Conservation (phyloP, 2,329 filamentous ascomycete species). For the Aspergillus thermomutatus region DNA sequence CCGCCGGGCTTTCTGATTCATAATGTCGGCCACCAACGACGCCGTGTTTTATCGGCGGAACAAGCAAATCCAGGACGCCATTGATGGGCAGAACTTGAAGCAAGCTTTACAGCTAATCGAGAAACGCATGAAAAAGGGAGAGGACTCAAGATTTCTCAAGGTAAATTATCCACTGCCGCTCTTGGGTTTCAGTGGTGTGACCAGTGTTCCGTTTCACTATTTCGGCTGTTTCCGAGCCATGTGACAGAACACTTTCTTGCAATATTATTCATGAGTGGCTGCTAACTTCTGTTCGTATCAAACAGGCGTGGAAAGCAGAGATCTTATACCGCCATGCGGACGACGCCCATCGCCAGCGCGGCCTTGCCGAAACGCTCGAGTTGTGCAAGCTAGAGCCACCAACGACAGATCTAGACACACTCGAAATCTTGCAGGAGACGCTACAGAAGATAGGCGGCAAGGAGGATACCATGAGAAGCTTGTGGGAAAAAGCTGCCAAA, state of each 20-base stretch:
- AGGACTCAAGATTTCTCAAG: conserved; percentile 42
- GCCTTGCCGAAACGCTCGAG: conserved; percentile 41
- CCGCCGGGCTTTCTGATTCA: conserved; percentile 1
- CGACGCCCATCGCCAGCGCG: conserved; percentile 40
- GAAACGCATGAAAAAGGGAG: conserved; percentile 55
- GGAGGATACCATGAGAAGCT: conserved; percentile 29
- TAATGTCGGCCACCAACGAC: conserved; percentile 29
- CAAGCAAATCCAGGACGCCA: conserved; percentile 49
- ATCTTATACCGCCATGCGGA: conserved; percentile 42
- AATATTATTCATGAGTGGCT: background rate
- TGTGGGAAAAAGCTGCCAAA: conserved; percentile 49
- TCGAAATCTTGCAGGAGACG: conserved; percentile 42
- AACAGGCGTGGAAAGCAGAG: conserved; percentile 44
- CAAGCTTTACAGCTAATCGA: conserved; percentile 49
- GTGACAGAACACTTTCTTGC: background rate
- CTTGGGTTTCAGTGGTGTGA: background rate
- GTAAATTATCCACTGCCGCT: conserved; percentile 19
- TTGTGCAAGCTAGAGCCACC: conserved; percentile 42
- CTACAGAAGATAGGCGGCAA: conserved; percentile 35
- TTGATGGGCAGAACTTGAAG: conserved; percentile 47
- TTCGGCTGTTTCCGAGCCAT: background rate
- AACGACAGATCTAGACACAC: conserved; percentile 43
- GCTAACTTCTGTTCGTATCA: background rate
- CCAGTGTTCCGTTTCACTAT: background rate
- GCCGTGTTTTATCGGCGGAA: conserved; percentile 44